Conservation (phyloP, 169 alveolate species). For the Cryptosporidium baileyi region DNA sequence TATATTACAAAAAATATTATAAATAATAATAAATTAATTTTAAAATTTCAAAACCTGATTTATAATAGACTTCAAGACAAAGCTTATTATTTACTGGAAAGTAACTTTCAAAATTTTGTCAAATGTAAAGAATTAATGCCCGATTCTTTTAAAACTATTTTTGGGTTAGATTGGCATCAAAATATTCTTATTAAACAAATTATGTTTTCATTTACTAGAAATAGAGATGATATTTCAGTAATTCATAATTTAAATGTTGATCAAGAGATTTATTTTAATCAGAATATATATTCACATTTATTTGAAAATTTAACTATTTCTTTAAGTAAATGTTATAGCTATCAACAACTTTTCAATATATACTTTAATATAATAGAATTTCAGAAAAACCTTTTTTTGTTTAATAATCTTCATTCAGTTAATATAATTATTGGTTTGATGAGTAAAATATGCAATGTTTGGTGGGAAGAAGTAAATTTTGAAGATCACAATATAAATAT, state of each 20-base stretch:
- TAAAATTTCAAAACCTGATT: not conserved
- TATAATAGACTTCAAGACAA: slow-evolving; percentile 41
- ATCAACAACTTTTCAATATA: not conserved
- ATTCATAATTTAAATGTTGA: not conserved
- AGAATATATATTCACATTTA: not conserved
- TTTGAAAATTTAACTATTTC: not conserved
- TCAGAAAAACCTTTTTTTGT: not conserved
- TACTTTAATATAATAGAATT: slow-evolving; percentile 1
- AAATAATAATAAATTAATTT: not conserved
- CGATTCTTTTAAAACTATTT: not conserved
- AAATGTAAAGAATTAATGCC: slow-evolving; percentile 3
- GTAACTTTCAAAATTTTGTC: not conserved
- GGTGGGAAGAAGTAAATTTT: slow-evolving; percentile 11
- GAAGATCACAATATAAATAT: not conserved
- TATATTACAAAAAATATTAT: not conserved
- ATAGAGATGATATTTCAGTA: not conserved
- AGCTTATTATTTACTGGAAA: slow-evolving; percentile 34
- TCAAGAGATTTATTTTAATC: not conserved
- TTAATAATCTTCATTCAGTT: not conserved
- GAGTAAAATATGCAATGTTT: not conserved
- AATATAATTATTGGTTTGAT: slow-evolving; percentile 14
- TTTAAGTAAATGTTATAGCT: slow-evolving; percentile 1
- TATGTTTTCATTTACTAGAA: slow-evolving; percentile 26
- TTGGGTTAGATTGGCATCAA: slow-evolving; percentile 60
- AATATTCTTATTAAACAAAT: slow-evolving; percentile 31